phyloP scores from a whole-genome alignment of 78 protist genomes.

The Thecamonas trahens region DNA sequence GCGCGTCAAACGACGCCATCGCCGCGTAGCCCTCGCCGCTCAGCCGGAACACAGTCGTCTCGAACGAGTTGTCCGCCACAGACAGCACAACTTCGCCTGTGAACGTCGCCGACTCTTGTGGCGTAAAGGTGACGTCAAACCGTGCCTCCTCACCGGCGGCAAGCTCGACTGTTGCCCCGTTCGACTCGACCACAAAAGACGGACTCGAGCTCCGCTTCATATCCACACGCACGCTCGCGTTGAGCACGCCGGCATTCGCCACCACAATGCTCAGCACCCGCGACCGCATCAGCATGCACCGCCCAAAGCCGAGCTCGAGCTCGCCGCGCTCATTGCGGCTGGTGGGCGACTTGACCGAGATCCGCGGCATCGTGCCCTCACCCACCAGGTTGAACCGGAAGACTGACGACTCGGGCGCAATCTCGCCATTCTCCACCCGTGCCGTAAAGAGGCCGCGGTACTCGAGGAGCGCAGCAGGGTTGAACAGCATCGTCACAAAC shows the following conservation, averaged over 20 bases:
- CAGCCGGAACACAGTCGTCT: slow-evolving; percentile 14
- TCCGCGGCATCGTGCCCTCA: slow-evolving; percentile 68
- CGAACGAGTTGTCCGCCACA: slow-evolving; percentile 44
- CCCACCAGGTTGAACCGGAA: slow-evolving; percentile 56
- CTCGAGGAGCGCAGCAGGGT: slow-evolving; percentile 26
- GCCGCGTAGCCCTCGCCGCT: slow-evolving; percentile 34
- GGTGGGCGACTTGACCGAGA: slow-evolving; percentile 10
- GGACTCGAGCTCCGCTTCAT: no score
- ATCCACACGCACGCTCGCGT: slow-evolving; percentile 30
- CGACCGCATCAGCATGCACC: slow-evolving; percentile 9
- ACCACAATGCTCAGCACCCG: background rate
- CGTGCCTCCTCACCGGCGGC: background rate
- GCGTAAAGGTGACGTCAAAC: slow-evolving; percentile 13
- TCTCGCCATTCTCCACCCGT: slow-evolving; percentile 37
- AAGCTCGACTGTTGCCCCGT: no score
- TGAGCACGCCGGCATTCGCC: slow-evolving; percentile 48
- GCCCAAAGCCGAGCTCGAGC: slow-evolving; percentile 6
- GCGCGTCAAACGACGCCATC: slow-evolving; percentile 29
- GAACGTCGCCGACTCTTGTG: background rate
- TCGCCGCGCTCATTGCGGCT: background rate
- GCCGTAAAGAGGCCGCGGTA: slow-evolving; percentile 53
- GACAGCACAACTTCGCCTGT: background rate
- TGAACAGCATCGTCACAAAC: slow-evolving; percentile 49
- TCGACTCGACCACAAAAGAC: no score
- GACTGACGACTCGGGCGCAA: slow-evolving; percentile 10